Evolutionary conservation across 257 asterid species (phyloP).

Genomic region (Euphrasia confusa): DNA sequence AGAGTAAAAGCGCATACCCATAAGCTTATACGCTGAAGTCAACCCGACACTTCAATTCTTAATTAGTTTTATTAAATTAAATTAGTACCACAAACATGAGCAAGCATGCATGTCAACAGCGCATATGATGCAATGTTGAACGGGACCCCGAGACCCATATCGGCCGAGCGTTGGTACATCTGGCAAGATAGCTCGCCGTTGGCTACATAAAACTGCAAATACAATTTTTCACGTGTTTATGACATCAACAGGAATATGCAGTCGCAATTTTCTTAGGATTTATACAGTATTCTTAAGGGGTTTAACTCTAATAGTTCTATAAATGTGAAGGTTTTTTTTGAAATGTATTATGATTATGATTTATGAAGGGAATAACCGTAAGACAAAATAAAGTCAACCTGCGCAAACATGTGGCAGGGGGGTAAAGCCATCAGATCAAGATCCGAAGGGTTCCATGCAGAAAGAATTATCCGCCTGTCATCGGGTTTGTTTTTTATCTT

Average conservation of each 20-base stretch:
- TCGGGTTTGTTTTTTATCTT: conserved; percentile 66
- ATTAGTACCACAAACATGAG: conserved; percentile 74
- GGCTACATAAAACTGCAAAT: conserved; percentile 68
- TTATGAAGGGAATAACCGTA: background rate
- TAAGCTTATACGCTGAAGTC: background rate
- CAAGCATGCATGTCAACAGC: conserved; percentile 70
- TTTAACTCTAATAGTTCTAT: no score
- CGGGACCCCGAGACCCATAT: conserved; percentile 85
- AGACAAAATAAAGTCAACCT: conserved; percentile 34
- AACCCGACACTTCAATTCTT: background rate
- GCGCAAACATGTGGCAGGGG: conserved; percentile 89
- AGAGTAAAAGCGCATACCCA: background rate
- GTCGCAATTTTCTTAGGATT: background rate
- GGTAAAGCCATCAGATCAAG: conserved; percentile 74
- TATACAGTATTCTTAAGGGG: no score
- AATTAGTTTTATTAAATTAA: background rate
- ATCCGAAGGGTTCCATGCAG: conserved; percentile 89
- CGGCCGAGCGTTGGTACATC: conserved; percentile 85
- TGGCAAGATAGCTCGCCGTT: conserved; percentile 83
- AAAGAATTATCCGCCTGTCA: conserved; percentile 61
- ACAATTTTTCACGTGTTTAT: background rate
- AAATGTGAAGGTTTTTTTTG: no score
- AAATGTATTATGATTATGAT: no score
- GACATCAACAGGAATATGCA: background rate
- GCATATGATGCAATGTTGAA: conserved; percentile 78